Percentiles rank a stretch among this genome's conserved stretches.
These are phyloP conservation scores for Phlebiopsis gigantea DNA, from an alignment of 768 basidiomycete genomes.

Conservation along the genomic window DNA sequence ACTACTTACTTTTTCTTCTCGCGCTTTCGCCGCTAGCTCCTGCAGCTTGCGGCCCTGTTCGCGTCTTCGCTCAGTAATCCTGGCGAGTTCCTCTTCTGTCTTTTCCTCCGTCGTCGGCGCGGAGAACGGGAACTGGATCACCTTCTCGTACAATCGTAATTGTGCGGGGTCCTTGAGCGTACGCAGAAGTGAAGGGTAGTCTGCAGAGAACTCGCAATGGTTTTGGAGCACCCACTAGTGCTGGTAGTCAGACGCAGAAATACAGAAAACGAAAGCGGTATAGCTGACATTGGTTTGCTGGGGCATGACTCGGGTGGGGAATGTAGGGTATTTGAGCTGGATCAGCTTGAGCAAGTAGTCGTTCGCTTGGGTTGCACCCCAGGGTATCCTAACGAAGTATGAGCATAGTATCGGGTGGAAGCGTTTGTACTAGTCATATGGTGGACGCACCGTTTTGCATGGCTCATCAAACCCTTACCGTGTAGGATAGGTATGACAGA, in stretches of 20 bases:
- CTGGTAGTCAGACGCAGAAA: not conserved
- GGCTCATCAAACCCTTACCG: constrained; percentile 79
- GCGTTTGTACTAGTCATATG: not conserved
- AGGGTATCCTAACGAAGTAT: constrained; percentile 73
- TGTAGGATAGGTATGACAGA: constrained; percentile 83
- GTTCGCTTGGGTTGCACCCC: constrained; percentile 86
- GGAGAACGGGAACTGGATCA: constrained; percentile 86
- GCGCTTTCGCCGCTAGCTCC: constrained; percentile 81
- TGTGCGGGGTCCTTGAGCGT: constrained; percentile 60
- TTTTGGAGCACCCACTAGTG: constrained; percentile 93
- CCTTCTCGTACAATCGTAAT: constrained; percentile 58
- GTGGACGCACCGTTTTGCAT: constrained; percentile 75
- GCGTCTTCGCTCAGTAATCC: constrained; percentile 69
- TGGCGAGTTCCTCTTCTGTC: constrained; percentile 83
- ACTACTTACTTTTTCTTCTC: constrained; percentile 71
- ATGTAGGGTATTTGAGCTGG: constrained; percentile 92
- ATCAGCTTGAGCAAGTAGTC: constrained; percentile 92
- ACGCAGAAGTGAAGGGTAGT: constrained; percentile 69
- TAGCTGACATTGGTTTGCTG: constrained; percentile 67
- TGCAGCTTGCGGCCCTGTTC: constrained; percentile 88
- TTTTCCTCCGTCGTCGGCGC: constrained; percentile 63
- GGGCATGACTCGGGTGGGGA: constrained; percentile 78
- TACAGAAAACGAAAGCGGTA: not conserved
- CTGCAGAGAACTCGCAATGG: constrained; percentile 76
- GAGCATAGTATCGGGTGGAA: not conserved